Evolutionary conservation across 78 protist species (phyloP), one percentile per base, ranked within the genome.

Genomic region (Dictyostelium capitatum): DNA sequence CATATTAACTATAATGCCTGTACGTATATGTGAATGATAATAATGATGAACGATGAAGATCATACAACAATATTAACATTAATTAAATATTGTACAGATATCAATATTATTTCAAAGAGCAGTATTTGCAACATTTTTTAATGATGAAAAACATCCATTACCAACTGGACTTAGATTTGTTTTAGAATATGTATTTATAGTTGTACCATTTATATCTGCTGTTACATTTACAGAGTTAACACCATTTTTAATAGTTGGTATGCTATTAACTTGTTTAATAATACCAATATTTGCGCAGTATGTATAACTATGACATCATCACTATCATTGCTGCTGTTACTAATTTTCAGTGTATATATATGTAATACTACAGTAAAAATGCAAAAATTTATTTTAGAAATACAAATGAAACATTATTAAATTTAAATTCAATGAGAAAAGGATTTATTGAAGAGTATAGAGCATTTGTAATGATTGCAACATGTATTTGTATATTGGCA

Each of bases 401-500:
- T 17, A 70, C 67, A 30, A 56, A 74, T 50, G 84, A 87, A 57
- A 25, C 70, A 77, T 56, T 87, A 53, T n/a, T 28, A 28, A 48
- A 43, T 48, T 48, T 87, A 47, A 87, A 87, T 65, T 50, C 83
- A 48, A 69, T 70, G 73, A 74, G 93, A 78, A 87, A 87, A 46
- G 69, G 90, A 67, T 91, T 91, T 69, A 47, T 91, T 37, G 91
- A 82, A 53, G 95, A 91, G 50, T 79, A 82, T 57, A 46, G 95
- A 70, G 46, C 95, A 46, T 79, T 93, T 47, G 62, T 93, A 15
- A 92, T 85, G 96, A 19, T 84, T 15, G 90, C 94, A 50, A 93
- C 96, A 6, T 72, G 82, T 73, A 53, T 93, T 43, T 75, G 94
- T 81, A 96, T 96, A n/a, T 51, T 97, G 1, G 97, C 97, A 25